Conservation (phyloP, 169 alveolate species). For the Cryptosporidium felis region DNA sequence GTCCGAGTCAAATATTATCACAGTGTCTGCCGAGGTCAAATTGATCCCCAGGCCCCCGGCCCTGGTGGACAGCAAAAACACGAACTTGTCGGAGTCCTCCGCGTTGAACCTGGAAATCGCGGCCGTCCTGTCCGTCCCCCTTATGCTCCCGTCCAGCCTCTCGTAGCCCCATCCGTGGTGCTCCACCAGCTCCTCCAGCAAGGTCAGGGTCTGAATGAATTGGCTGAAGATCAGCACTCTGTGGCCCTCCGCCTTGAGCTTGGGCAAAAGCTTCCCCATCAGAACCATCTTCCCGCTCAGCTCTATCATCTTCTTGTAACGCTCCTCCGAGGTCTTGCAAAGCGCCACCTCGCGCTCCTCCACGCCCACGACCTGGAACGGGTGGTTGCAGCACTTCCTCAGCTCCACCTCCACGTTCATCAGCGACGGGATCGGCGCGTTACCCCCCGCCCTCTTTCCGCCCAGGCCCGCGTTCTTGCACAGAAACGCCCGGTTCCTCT, state of each 20-base stretch:
- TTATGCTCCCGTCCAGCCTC: slow-evolving; percentile 88
- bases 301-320: slow-evolving; percentile 80
- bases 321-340: slow-evolving; percentile 68
- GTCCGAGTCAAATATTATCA: slow-evolving; percentile 92
- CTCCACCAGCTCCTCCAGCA: slow-evolving; percentile 86
- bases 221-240: slow-evolving; percentile 88
- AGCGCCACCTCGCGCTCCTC: slow-evolving; percentile 76
- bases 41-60: slow-evolving; percentile 95
- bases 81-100: slow-evolving; percentile 80
- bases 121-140: slow-evolving; percentile 83
- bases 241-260: slow-evolving; percentile 85
- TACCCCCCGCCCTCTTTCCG: slow-evolving; percentile 59
- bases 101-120: slow-evolving; percentile 84
- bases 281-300: slow-evolving; percentile 87
- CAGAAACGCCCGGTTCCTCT: slow-evolving; percentile 79
- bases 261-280: slow-evolving; percentile 80
- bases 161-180: slow-evolving; percentile 83
- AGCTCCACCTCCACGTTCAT: slow-evolving; percentile 91
- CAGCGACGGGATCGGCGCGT: slow-evolving; percentile 80
- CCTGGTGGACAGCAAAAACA: slow-evolving; percentile 90
- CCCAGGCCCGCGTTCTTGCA: slow-evolving; percentile 67
- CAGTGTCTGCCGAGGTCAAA: slow-evolving; percentile 93
- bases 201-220: slow-evolving; percentile 86
- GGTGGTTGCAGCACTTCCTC: slow-evolving; percentile 94
- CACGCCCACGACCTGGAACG: slow-evolving; percentile 90